Base-by-base conservation (phyloP, 2,329 filamentous ascomycete species). In the Leptoxyphium fumago region DNA sequence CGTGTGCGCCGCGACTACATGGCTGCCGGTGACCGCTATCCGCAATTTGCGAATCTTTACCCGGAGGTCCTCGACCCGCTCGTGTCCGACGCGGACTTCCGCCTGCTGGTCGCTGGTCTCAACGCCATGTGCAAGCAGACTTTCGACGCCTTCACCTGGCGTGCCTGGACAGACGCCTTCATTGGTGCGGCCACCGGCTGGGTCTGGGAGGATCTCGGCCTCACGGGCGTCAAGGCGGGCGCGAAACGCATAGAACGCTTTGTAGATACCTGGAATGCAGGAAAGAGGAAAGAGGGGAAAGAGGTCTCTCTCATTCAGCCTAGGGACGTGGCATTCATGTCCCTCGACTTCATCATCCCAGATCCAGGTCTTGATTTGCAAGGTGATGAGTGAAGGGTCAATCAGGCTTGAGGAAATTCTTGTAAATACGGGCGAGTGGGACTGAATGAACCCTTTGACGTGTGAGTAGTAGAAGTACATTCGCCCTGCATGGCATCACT, bases 1-100 rank as follows among this genome's bases (percentile, higher is more conserved):
- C 81, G 91, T 13, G 82, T 98, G 49, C 80, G 81, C 46, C 76
- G 91, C 38, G 91, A 98, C 63, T 98, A 88, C 52, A 80, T 96
- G 65, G 64, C 88, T 28, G 76, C 80, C 48, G 91, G 89, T 30
- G 91, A 98, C 62, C 68, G 94, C 26, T 89, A 88, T 1, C 91
- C 91, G 0, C 86, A 88, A 0, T 96, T 93, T 60, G 91, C 85
- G 13, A 95, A 96, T 55, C 71, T 95, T 2, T 98, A 98, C 56
- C 91, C 91, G 0, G 91, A 98, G 60, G 94, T 98, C 46, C 70
- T 98, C 7, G 88, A 95, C 52, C 85, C 87, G 0, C 77, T 88
- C 29, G 67, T 98, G 38, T 74, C 77, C 1, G 91, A 98, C 61
- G 80, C 81, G 46, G 85, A 94, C 54, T 98, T 98, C 58, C 78